Evolutionary conservation across 345 rosid species (phyloP).

Genomic region (Garcia nutans): DNA sequence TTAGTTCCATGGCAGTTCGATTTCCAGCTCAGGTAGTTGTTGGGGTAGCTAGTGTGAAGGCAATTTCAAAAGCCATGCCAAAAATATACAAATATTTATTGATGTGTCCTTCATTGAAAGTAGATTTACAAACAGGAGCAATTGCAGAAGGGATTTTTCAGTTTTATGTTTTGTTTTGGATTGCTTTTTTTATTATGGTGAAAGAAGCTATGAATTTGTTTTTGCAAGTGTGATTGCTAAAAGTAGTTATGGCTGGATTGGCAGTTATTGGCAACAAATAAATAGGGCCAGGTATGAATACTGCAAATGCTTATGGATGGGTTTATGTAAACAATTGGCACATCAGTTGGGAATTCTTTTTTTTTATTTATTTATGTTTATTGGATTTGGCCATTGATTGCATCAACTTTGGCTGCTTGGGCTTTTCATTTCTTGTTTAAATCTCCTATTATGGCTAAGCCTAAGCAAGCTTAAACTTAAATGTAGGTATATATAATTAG

Average conservation of each 20-base stretch:
- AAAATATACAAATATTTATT: constrained; percentile 5
- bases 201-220: constrained; percentile 16
- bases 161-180: constrained; percentile 16
- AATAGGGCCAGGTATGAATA: constrained; percentile 28
- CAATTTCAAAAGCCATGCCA: constrained; percentile 19
- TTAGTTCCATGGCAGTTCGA: constrained; percentile 36
- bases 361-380: constrained; percentile 34
- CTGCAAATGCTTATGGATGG: constrained; percentile 33
- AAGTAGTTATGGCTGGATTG: constrained; percentile 3
- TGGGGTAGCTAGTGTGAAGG: constrained; percentile 21
- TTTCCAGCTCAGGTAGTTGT: constrained; percentile 37
- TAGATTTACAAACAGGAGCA: constrained; percentile 27
- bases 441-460: constrained; percentile 4
- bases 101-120: constrained; percentile 26
- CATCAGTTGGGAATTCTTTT: constrained; percentile 26
- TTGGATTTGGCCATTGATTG: constrained; percentile 30
- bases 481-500: neutral
- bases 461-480: constrained; percentile 14
- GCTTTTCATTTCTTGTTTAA: constrained; percentile 18
- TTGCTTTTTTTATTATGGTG: constrained; percentile 8
- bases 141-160: constrained; percentile 23
- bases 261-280: constrained; percentile 11
- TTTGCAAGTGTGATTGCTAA: constrained; percentile 20
- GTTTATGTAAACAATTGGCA: constrained; percentile 26
- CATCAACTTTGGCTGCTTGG: constrained; percentile 22